Evolutionary conservation across 2,329 filamentous ascomycete genomes (phyloP).

Genomic region (Periconia sp.): DNA sequence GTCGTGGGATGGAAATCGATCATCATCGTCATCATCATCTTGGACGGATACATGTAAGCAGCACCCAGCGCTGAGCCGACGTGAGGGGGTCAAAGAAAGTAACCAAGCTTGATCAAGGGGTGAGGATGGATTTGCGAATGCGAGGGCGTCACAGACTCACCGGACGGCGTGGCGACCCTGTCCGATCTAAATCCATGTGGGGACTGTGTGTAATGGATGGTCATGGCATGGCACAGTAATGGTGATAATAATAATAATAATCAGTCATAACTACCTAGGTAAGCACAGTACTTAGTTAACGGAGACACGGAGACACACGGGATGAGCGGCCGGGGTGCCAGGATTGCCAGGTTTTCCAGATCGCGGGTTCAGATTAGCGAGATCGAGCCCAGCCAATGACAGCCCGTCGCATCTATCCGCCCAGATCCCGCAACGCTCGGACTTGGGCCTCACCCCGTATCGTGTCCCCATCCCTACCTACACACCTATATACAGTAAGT

Average conservation of each 20-base stretch:
- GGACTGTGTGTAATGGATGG: neutral
- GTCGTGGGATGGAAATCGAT: too few species aligned
- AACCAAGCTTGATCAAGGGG: too few species aligned
- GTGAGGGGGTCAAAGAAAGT: too few species aligned
- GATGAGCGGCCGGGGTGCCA: conserved; percentile 24
- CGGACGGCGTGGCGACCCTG: too few species aligned
- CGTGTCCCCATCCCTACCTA: too few species aligned
- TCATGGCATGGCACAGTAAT: too few species aligned
- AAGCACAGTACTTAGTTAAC: neutral
- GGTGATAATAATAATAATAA: too few species aligned
- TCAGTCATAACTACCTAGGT: too few species aligned
- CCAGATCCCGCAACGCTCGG: conserved; percentile 13
- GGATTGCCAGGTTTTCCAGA: conserved; percentile 31
- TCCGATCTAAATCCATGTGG: too few species aligned
- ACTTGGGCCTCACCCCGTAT: conserved; percentile 5
- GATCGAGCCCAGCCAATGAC: conserved; percentile 31
- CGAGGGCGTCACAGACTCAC: neutral
- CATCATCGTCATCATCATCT: too few species aligned
- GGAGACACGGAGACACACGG: neutral
- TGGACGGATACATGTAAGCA: neutral
- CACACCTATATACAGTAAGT: too few species aligned
- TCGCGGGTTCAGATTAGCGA: conserved; percentile 40
- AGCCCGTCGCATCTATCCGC: conserved; percentile 29
- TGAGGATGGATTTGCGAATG: neutral
- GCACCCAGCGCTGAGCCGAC: neutral